Conservation (phyloP, 176 grass and related monocot genomes). For the Bothriochloa decipiens region DNA sequence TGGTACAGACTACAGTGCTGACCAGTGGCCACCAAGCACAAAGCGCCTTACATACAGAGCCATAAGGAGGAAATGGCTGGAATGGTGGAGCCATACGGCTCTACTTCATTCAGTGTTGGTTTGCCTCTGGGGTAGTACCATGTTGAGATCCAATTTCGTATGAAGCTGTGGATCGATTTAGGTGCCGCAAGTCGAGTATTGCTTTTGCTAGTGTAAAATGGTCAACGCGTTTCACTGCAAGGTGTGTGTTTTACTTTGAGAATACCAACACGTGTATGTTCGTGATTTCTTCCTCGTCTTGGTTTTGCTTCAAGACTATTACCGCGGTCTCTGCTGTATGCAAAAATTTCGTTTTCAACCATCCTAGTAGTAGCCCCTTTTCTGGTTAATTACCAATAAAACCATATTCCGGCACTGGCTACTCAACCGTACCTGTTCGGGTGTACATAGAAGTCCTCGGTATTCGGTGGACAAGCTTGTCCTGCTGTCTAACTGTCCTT, state of each 20-base stretch:
- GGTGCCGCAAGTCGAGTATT: not conserved
- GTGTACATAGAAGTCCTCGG: not conserved
- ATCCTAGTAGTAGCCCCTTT: not conserved
- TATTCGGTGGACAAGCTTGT: not conserved
- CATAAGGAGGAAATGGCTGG: not conserved
- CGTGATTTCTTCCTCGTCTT: not conserved
- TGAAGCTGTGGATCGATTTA: not conserved
- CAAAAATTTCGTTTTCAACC: not conserved
- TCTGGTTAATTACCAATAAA: not conserved
- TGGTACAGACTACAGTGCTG: no score
- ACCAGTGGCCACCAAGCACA: not conserved
- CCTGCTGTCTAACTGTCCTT: slow-evolving; percentile 25
- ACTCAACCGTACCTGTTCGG: slow-evolving; percentile 3
- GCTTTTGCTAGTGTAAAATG: not conserved
- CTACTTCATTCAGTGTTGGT: slow-evolving; percentile 6
- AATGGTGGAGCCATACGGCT: not conserved
- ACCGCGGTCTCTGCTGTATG: not conserved
- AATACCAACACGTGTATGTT: not conserved
- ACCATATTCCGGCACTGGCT: not conserved
- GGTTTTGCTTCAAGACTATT: no score
- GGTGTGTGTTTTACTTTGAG: no score
- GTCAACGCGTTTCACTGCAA: no score
- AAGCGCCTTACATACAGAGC: no score
- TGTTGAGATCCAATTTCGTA: not conserved
- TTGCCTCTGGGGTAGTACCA: not conserved